Percentiles rank a stretch among this genome's conserved stretches.
Evolutionary conservation across 225 moss, liverwort and hornwort genomes (phyloP).

Genomic region (Bryoerythrophyllum caledonicum): DNA sequence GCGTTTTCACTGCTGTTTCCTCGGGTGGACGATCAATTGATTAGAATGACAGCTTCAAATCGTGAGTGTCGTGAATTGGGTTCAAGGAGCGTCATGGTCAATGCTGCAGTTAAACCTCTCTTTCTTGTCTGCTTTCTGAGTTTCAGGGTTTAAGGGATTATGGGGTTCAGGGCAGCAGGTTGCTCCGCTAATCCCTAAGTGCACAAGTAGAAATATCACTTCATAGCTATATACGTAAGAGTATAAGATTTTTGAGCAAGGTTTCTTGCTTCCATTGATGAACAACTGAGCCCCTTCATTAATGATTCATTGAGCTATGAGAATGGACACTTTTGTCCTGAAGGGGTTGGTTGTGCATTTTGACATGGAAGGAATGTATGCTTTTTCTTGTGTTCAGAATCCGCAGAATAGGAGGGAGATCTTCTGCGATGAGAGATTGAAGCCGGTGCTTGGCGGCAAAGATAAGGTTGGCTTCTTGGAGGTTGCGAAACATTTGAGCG

Average conservation of each 20-base stretch:
- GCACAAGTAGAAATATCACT: no score
- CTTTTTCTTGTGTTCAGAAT: slow-evolving; percentile 36
- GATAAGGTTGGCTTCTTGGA: slow-evolving; percentile 51
- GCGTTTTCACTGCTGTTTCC: not conserved
- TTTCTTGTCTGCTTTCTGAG: not conserved
- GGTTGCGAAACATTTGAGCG: slow-evolving; percentile 40
- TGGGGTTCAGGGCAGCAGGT: not conserved
- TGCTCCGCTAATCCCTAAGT: not conserved
- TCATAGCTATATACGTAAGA: no score
- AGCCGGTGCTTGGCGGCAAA: slow-evolving; percentile 44
- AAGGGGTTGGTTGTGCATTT: not conserved
- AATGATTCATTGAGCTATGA: no score
- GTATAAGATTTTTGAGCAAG: no score
- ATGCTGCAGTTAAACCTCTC: not conserved
- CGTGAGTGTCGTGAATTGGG: not conserved
- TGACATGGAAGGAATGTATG: not conserved
- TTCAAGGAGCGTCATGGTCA: not conserved
- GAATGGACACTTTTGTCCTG: no score
- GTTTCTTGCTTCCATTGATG: no score
- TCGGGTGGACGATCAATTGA: not conserved
- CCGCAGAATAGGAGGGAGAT: slow-evolving; percentile 35
- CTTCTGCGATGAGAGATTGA: slow-evolving; percentile 62
- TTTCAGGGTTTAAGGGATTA: not conserved
- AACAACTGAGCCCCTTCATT: no score
- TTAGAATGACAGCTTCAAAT: not conserved